Conservation (phyloP, 305 asterid species). For the Fraxinus platypoda region DNA sequence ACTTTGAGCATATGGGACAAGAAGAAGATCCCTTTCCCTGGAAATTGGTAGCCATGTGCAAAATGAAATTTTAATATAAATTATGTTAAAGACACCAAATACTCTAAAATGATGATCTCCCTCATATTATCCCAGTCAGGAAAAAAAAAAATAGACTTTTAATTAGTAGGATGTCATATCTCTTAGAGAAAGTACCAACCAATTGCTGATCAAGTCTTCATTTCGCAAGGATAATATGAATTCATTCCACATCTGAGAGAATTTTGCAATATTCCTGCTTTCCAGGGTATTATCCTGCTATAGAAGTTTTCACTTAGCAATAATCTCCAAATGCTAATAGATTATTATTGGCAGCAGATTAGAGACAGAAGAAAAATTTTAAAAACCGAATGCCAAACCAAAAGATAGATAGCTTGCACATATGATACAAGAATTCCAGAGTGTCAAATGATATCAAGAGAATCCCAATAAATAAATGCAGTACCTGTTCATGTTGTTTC, state of each 20-base stretch:
- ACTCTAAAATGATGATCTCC: not conserved
- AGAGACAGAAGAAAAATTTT: not conserved
- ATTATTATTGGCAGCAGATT: not conserved
- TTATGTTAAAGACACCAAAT: not conserved
- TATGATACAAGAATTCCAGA: not conserved
- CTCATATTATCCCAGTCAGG: not conserved
- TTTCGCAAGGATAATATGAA: constrained; percentile 86
- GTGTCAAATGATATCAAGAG: constrained; percentile 21
- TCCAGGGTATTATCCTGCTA: constrained; percentile 68
- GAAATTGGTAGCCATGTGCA: constrained; percentile 26
- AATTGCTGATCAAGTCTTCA: constrained; percentile 88
- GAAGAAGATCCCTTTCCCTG: constrained; percentile 94
- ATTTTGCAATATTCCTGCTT: constrained; percentile 80
- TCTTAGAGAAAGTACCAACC: constrained; percentile 44
- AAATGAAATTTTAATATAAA: constrained; percentile 19
- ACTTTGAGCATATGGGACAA: constrained; percentile 87
- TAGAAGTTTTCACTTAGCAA: constrained; percentile 24
- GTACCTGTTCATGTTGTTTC: constrained; percentile 49
- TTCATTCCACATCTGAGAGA: constrained; percentile 99
- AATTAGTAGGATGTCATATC: constrained; percentile 19
- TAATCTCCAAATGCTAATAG: constrained; percentile 14
- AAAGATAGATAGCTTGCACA: constrained; percentile 3
- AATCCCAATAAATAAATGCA: constrained; percentile 23
- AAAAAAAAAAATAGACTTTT: not conserved
- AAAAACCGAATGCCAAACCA: constrained; percentile 6